Conservation (phyloP, 208 protist genomes). For the Zelonia costaricensis region DNA sequence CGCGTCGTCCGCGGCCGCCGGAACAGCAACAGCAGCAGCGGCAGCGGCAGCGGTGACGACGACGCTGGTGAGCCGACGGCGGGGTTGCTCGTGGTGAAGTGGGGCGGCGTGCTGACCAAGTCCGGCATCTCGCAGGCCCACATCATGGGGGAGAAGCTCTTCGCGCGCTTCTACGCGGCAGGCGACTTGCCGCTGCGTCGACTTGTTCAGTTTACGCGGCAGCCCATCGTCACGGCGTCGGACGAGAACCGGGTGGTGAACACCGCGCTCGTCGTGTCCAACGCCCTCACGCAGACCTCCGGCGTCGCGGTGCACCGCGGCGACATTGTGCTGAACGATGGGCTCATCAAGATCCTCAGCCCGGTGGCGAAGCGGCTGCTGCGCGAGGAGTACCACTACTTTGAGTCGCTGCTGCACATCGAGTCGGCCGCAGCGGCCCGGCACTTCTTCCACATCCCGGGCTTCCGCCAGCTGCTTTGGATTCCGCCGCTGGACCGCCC, state of each 20-base stretch:
- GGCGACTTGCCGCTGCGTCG: slow-evolving; percentile 48
- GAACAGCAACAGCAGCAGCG: not conserved
- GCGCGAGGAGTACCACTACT: slow-evolving; percentile 55
- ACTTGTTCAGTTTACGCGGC: slow-evolving; percentile 39
- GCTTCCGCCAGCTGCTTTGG: slow-evolving; percentile 48
- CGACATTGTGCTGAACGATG: slow-evolving; percentile 39
- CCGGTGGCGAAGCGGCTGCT: slow-evolving; percentile 35
- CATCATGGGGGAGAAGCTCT: slow-evolving; percentile 49
- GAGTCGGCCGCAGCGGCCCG: slow-evolving; percentile 34
- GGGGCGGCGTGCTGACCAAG: slow-evolving; percentile 54
- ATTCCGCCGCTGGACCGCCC: slow-evolving; percentile 33
- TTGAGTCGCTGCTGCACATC: slow-evolving; percentile 51
- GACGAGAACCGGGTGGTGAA: slow-evolving; percentile 49
- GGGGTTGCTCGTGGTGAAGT: slow-evolving; percentile 59
- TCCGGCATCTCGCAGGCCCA: slow-evolving; percentile 48
- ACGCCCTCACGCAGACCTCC: slow-evolving; percentile 44
- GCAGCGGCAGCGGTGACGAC: slow-evolving; percentile 12
- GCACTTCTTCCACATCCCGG: slow-evolving; percentile 57
- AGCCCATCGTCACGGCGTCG: slow-evolving; percentile 31
- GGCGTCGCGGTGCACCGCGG: slow-evolving; percentile 21
- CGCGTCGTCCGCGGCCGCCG: not conserved
- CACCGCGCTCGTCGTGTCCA: slow-evolving; percentile 51
- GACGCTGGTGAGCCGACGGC: slow-evolving; percentile 9
- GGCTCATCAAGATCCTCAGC: slow-evolving; percentile 45
- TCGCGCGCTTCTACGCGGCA: slow-evolving; percentile 59